Base-by-base conservation (phyloP, 1,139 yeast species). In the Williopsis jadinii region DNA sequence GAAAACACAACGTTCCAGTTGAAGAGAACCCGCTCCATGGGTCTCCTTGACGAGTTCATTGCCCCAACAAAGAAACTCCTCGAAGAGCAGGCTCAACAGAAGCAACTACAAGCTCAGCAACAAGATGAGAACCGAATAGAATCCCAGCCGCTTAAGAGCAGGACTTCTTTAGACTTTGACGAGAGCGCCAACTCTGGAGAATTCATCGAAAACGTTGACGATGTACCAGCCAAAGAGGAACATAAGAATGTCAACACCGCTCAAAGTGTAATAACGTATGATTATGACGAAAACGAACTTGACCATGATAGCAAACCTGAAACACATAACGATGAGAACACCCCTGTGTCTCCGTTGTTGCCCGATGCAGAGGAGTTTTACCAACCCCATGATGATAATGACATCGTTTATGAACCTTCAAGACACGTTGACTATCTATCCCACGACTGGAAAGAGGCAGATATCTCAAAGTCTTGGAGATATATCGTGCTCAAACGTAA, bases 371-470 rank as follows among this genome's bases (percentile, higher is more conserved):
- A 64, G 10, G 66, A 59, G 39, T 61, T 55, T 13, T 50, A 64
- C 31, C 57, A 64, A 29, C 85, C 87, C 12, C 88, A 84, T 55
- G 98, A 92, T 62, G 98, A 92, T 63, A 77, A 80, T 28, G 95
- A 84, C 54, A 71, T 90, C 32, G 75, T 75, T 41, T 76, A 77
- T 49, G 95, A 85, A 55, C 97, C 97, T 6, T 76, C 84, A 37
- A 75, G 82, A 40, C 97, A 90, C 58, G 98, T 92, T 12, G 98
- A 92, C 65, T 92, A 92, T 61, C 71, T 92, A 36, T 85, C 96
- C 5, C 96, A 92, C 59, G 76, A 92, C 59, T 92, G 98, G 98
- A 87, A 87, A 55, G 97, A 90, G 51, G 69, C 80, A 5, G 98
- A 92, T 60, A 86, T 92, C 33, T 84, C 95, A 11, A 85, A 85